Conservation (phyloP, 495 filamentous ascomycete genomes). For the Bombardia bombarda region DNA sequence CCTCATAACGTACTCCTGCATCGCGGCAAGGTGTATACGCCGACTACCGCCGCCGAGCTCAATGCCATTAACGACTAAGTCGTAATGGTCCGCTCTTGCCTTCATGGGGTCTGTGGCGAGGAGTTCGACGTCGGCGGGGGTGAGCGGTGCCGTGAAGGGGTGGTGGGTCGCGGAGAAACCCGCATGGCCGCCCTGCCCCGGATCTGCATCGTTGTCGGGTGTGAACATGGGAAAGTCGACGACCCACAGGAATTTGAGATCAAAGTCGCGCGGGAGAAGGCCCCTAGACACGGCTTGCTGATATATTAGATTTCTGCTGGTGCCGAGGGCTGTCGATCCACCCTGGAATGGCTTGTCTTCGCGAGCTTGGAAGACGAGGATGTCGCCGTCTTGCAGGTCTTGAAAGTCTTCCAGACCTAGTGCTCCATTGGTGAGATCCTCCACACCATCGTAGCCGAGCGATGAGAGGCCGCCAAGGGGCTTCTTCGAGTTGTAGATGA, state of each 20-base stretch:
- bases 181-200: constrained; percentile 73
- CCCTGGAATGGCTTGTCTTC: constrained; percentile 49
- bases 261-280: constrained; percentile 44
- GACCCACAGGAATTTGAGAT: constrained; percentile 73
- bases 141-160: constrained; percentile 86
- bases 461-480: constrained; percentile 66
- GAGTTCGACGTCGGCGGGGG: constrained; percentile 62
- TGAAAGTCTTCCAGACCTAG: constrained; percentile 6
- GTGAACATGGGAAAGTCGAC: constrained; percentile 88
- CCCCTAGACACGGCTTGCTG: constrained; percentile 51
- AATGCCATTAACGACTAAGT: constrained; percentile 90
- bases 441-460: constrained; percentile 67
- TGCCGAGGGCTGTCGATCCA: constrained; percentile 74
- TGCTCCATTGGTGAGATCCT: constrained; percentile 26
- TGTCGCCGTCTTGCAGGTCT: constrained; percentile 51
- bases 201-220: constrained; percentile 55
- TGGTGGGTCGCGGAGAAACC: constrained; percentile 88
- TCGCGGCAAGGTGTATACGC: constrained; percentile 77
- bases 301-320: constrained; percentile 64
- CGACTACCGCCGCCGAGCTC: constrained; percentile 90
- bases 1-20: constrained; percentile 80
- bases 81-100: constrained; percentile 78
- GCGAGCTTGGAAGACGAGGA: constrained; percentile 76
- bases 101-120: constrained; percentile 63
- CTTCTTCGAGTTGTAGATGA: constrained; percentile 59